Evolutionary conservation across 2,329 filamentous ascomycete species (phyloP), one percentile per base, ranked within the genome.

Genomic region (Penicillium sclerotigenum): DNA sequence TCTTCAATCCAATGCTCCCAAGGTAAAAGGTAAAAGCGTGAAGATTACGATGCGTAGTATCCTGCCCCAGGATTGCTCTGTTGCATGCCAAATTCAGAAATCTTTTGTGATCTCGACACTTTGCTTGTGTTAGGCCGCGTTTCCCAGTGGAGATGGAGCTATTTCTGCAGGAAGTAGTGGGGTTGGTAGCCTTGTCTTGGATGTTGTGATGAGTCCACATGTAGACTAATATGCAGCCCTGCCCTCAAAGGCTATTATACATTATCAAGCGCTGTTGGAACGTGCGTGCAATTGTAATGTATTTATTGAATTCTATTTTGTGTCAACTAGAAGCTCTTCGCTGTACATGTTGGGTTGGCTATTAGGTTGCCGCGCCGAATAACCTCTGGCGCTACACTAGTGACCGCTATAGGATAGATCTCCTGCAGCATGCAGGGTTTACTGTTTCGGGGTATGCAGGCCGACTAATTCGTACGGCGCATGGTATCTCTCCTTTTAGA

Each of bases 361-460:
- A 33, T 13, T 31, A 24, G 18, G 31, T 3, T 16, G 8, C 14
- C 16, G 31, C 31, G 8, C 31, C 14, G 13, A 16, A 33, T 7
- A 33, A 8, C 13, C 5, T 52, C 11, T 47, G 38, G 42, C 33
- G 50, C 22, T 29, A 29, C 33, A 24, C 18, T 52, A 47, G 28
- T 26, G 26, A 51, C 48, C 48, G 8, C 48, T 43, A 51, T 43
- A 45, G 53, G 54, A 49, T 43, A 28, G 43, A 57, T 48, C 43
- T 43, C 50, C 54, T 54, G 54, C 51, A 48, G 38, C 22, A 38
- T 52, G 53, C 38, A 54, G 13, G 33, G 24, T 26, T 40, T 22
- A 40, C 51, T 49, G 38, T 54, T 36, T 45, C 38, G 45, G 36
- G 49, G 6, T 13, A 56, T 56, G 54, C 54, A 43, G 24, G 36